Conservation (phyloP, 2,329 filamentous ascomycete genomes). For the Exophiala sp. region DNA sequence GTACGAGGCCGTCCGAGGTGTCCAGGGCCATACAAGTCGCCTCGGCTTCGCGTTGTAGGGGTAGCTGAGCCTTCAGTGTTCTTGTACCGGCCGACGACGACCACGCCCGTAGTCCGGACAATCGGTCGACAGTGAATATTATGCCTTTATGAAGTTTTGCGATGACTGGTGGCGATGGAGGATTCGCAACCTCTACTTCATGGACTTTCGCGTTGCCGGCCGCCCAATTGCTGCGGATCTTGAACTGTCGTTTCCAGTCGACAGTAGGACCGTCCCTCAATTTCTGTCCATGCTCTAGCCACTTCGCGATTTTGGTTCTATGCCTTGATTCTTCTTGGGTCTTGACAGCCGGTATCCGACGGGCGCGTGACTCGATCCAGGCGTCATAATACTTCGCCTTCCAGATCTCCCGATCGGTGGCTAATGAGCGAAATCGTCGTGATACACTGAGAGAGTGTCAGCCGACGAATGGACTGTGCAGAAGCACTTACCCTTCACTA, state of each 20-base stretch:
- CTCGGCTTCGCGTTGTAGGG: constrained; percentile 26
- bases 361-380: constrained; percentile 38
- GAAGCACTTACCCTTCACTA: constrained; percentile 53
- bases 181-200: constrained; percentile 64
- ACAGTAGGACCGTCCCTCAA: constrained; percentile 51
- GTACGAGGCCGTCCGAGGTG: constrained; percentile 46
- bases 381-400: constrained; percentile 81
- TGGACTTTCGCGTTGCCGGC: constrained; percentile 75
- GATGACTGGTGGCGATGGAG: constrained; percentile 59
- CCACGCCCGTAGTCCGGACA: constrained; percentile 74
- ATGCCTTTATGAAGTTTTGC: constrained; percentile 74
- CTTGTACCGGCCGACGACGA: constrained; percentile 59
- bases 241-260: constrained; percentile 88
- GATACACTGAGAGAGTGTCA: constrained; percentile 60
- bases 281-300: constrained; percentile 59
- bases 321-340: constrained; percentile 34
- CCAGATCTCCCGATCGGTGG: constrained; percentile 85
- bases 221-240: constrained; percentile 86
- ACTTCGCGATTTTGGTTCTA: constrained; percentile 56
- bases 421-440: constrained; percentile 66
- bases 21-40: constrained; percentile 68
- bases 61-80: constrained; percentile 53
- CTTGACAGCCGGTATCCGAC: constrained; percentile 21
- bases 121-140: constrained; percentile 70
- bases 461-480: background rate